Base-by-base conservation (phyloP, 129 eudicot genomes). In the Apium graveolens region DNA sequence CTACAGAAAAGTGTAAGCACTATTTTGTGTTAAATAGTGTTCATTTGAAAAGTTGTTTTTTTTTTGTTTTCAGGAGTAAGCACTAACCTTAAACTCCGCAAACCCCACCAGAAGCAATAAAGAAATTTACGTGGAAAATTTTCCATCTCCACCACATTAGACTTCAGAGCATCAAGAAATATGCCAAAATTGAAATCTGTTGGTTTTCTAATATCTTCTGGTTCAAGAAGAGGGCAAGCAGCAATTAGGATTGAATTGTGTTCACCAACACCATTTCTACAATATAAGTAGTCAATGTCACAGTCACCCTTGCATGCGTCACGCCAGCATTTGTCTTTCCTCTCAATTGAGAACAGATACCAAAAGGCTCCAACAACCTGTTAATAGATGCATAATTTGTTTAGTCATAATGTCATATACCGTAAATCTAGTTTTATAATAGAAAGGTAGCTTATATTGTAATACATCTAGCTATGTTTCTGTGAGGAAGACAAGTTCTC, bases 61-160 rank as follows among this genome's bases (percentile, higher is more conserved):
- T 35, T 35, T 38, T 38, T 35, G 37, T 1, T 38, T 38, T 38
- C 3, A 38, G 76, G 18, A 31, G 26, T 29, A 49, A 16, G 76
- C 76, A 81, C 87, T 63, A 60, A 87, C 90, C 90, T 92, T 81
- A 92, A 79, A 82, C 70, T 90, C 76, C 89, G 81, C 83, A 94
- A 85, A 32, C 98, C 98, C 93, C 96, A 93, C 98, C 98, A 93
- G 57, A 93, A 93, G 87, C 97, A 91, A 68, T 85, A 93, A 26
- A 90, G 70, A 39, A 89, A 71, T 53, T 94, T 94, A 70, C 70
- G 51, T 0, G 81, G 81, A 27, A 94, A 94, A 57, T 84, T 73
- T 78, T 68, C 79, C 24, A 85, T 79, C 72, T 86, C 89, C 24
- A 86, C 91, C 26, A 89, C 85, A 31, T 53, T 75, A 79, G 90